phyloP scores from a whole-genome alignment of 140 eudicot species.

The Bidens hawaiensis region DNA sequence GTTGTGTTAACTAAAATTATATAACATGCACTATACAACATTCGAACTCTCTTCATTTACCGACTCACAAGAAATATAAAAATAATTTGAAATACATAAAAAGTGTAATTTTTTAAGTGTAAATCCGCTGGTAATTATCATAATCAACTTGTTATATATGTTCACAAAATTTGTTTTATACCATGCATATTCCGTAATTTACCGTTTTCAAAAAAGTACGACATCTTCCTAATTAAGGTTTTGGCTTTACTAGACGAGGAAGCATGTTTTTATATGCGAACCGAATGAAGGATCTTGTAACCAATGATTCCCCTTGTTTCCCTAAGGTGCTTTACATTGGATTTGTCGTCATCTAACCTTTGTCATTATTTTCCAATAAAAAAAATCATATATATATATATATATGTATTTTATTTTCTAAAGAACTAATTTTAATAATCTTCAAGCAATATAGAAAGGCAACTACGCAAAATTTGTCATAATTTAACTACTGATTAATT shows the following conservation, averaged over 20 bases:
- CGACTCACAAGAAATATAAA: no score
- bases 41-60: no score
- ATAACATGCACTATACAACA: no score
- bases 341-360: constrained; percentile 31
- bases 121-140: no score
- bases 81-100: no score
- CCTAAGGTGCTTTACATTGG: constrained; percentile 17
- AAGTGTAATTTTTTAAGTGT: no score
- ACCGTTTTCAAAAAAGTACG: constrained; percentile 7
- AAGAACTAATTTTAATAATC: not conserved
- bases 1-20: no score
- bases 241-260: constrained; percentile 18
- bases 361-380: not conserved
- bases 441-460: constrained; percentile 1
- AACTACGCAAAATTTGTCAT: constrained; percentile 13
- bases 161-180: not conserved
- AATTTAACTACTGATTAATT: not conserved
- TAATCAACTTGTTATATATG: constrained; percentile 11
- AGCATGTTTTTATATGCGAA: constrained; percentile 34
- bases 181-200: constrained; percentile 8
- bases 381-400: not conserved
- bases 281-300: constrained; percentile 36
- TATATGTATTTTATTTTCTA: no score
- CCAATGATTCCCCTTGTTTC: constrained; percentile 36
- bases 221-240: constrained; percentile 6